These are phyloP conservation scores for Cichorium intybus DNA, from an alignment of 140 eudicot species.

Conservation along the genomic window DNA sequence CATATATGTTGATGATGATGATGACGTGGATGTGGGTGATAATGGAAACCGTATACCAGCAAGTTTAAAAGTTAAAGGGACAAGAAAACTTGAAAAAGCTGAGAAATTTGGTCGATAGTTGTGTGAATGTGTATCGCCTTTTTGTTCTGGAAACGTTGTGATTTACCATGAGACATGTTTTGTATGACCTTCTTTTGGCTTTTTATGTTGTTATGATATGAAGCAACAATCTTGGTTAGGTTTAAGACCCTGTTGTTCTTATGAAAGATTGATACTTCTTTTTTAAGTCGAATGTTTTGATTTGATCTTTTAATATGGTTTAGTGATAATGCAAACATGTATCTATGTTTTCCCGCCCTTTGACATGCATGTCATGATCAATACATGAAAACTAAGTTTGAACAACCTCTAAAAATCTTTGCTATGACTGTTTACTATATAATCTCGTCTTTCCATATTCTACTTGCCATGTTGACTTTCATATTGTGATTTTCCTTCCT, in stretches of 20 bases:
- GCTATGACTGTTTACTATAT: too few relatives aligned
- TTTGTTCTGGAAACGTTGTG: neutral
- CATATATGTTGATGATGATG: constrained; percentile 40
- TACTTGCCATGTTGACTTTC: too few relatives aligned
- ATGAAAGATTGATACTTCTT: neutral
- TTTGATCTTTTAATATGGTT: neutral
- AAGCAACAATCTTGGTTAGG: neutral
- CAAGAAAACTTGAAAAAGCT: constrained; percentile 34
- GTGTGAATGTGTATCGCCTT: neutral
- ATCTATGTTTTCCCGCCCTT: too few relatives aligned
- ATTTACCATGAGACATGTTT: too few relatives aligned
- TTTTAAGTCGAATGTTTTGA: neutral
- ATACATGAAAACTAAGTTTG: too few relatives aligned
- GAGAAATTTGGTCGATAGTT: constrained; percentile 22
- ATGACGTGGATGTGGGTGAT: constrained; percentile 22
- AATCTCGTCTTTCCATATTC: too few relatives aligned
- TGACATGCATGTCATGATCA: too few relatives aligned
- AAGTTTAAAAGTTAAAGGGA: constrained; percentile 18
- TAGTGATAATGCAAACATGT: neutral
- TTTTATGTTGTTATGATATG: neutral
- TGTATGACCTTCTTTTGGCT: neutral
- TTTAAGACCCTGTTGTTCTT: neutral
- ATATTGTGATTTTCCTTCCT: too few relatives aligned
- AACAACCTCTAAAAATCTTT: too few relatives aligned
- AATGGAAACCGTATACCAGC: constrained; percentile 14